These are phyloP conservation scores for Austroboletus niveus DNA, from an alignment of 1,284 basidiomycete genomes.

Conservation along the genomic window DNA sequence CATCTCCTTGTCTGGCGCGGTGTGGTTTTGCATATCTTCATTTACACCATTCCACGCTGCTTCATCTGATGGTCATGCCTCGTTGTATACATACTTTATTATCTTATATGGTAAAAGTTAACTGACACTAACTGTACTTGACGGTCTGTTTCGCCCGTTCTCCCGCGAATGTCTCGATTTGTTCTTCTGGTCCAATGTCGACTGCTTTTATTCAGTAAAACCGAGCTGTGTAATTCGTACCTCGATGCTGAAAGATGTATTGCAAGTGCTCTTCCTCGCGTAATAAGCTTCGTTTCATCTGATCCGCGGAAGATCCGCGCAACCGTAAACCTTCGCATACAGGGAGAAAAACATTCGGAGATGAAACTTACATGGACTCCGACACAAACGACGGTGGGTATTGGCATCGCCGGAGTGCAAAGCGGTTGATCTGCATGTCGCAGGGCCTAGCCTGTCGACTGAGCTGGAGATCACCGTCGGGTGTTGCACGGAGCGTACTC, in stretches of 20 bases:
- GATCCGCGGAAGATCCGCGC: conserved; percentile 30
- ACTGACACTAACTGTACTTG: conserved; percentile 22
- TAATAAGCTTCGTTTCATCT: conserved; percentile 12
- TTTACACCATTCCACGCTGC: conserved; percentile 8
- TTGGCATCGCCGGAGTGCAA: conserved; percentile 1
- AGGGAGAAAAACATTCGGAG: conserved; percentile 25
- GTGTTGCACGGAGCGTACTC: not conserved
- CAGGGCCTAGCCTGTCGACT: not conserved
- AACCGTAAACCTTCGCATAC: conserved; percentile 23
- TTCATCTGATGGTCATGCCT: conserved; percentile 17
- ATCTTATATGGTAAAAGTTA: conserved; percentile 36
- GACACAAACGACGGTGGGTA: conserved; percentile 6
- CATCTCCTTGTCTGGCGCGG: not conserved
- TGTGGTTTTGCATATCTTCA: conserved; percentile 6
- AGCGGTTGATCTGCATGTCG: not conserved
- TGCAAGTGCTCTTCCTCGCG: conserved; percentile 11
- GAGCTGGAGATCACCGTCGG: not conserved
- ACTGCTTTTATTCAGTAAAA: conserved; percentile 9
- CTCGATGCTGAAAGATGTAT: conserved; percentile 4
- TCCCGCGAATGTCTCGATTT: conserved; percentile 5
- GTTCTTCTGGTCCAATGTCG: conserved; percentile 5
- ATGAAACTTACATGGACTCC: conserved; percentile 30
- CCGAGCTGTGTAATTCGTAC: conserved; percentile 9
- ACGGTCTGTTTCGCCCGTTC: conserved; percentile 7
- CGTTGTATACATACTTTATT: conserved; percentile 32